Evolutionary conservation across 2,329 filamentous ascomycete species (phyloP), one percentile per base, ranked within the genome.

Genomic region (Ilyonectria robusta): DNA sequence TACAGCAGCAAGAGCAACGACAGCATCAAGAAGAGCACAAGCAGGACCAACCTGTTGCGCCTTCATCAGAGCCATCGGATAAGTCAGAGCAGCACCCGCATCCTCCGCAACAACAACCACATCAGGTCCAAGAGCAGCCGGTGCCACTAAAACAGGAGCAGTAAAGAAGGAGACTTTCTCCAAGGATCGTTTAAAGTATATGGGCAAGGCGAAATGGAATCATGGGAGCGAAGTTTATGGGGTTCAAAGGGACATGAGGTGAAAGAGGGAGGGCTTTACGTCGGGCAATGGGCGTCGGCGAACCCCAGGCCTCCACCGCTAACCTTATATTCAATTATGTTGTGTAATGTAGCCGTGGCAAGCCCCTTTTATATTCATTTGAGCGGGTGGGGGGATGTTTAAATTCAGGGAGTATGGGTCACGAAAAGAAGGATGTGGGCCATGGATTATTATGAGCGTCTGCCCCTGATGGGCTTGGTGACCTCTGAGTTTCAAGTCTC

Each of bases 271-370:
- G 58, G 46, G 56, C 31, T 54, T 67, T 61, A 72, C 55, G 51
- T 60, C 47, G 56, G 48, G 53, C 54, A 55, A 59, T 33, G 62
- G 70, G 66, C 55, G 58, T 67, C 54, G 51, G 59, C 54, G 62
- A 66, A 51, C 61, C 60, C 23, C 53, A 55, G 44, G 31, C 42
- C 59, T 40, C 64, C 54, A 59, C 23, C 54, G 33, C 56, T 55
- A 66, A 64, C 60, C 59, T 72, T 72, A 69, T 65, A 70, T 69
- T 69, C 65, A 58, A 70, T 75, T 72, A 73, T 65, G 56, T 70
- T 66, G 69, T 76, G 72, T 73, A 76, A 73, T 76, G 66, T 71
- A 70, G 63, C 59, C 59, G 47, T 58, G 68, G 51, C 26, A 58
- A 67, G 65, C 35, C 62, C 69, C 69, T 61, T 71, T 70, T 62